Base-by-base conservation (phyloP, 805 yeast species). In the Candida alai region DNA sequence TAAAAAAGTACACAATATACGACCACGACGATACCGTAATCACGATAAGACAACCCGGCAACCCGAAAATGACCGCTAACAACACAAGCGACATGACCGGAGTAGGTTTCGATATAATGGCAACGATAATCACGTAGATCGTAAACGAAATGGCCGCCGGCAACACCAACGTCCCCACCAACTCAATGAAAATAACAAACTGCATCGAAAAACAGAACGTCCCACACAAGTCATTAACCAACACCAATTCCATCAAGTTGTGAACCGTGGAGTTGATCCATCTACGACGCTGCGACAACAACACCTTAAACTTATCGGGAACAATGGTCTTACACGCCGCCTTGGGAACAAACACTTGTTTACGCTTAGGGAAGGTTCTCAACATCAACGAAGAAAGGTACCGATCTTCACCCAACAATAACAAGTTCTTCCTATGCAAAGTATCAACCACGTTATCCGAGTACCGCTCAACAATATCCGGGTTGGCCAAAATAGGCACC, bases 231-330 rank as follows among this genome's bases (percentile, higher is more conserved):
- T 88, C 96, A 34, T 78, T 78, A 14, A 88, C 89, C 42, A 85
- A 62, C 4, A 82, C 84, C 51, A 88, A 74, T 58, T 88, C 97
- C 78, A 89, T 74, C 58, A 88, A 73, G 52, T 88, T 88, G 60
- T 88, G 97, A 23, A 88, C 89, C 0, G 97, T 89, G 4, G 96
- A 88, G 58, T 88, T 88, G 48, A 88, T 88, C 97, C 97, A 88
- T 56, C 97, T 84, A 65, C 97, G 85, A 57, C 97, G 81, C 57
- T 88, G 97, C 1, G 96, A 88, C 30, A 88, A 66, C 43, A 88
- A 67, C 30, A 88, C 93, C 43, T 62, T 71, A 56, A 88, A 88
- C 31, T 71, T 70, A 48, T 80, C 83, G 0, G 97, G 97, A n/a
- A 82, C 96, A 41, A 86, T 62, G 1, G 97, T 88, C 52, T 86